Evolutionary conservation across 192 early-diverging fungal species (phyloP).

Genomic region (Entomortierella lignicola): DNA sequence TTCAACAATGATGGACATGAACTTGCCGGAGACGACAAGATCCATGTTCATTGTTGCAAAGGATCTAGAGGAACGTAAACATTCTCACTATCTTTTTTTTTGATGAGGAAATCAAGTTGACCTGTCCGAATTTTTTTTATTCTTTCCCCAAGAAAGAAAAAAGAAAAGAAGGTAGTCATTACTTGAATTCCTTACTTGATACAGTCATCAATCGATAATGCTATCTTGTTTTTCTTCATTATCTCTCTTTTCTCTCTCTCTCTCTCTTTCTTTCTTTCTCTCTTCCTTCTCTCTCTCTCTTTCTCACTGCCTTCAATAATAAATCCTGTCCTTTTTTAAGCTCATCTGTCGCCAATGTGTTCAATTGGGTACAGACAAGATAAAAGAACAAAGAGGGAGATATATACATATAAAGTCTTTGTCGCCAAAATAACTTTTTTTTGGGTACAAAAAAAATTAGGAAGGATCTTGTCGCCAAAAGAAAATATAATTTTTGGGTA

Average conservation of each 20-base stretch:
- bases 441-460: constrained; percentile 12
- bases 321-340: background rate
- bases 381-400: background rate
- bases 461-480: too few species aligned
- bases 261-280: background rate
- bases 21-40: too few species aligned
- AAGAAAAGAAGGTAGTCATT: too few species aligned
- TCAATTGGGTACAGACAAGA: constrained; percentile 27
- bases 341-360: constrained; percentile 26
- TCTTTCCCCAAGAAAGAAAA: too few species aligned
- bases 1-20: background rate
- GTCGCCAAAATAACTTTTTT: constrained; percentile 15
- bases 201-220: too few species aligned
- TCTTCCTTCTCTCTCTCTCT: constrained; percentile 1
- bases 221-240: background rate
- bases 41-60: too few species aligned
- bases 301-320: background rate
- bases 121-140: too few species aligned
- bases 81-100: too few species aligned
- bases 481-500: too few species aligned
- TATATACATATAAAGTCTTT: background rate
- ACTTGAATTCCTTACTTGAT: too few species aligned
- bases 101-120: too few species aligned
- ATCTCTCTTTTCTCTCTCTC: background rate
- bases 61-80: too few species aligned